Conservation (phyloP, 2,329 filamentous ascomycete species). For the Hymenoscyphus repandus region DNA sequence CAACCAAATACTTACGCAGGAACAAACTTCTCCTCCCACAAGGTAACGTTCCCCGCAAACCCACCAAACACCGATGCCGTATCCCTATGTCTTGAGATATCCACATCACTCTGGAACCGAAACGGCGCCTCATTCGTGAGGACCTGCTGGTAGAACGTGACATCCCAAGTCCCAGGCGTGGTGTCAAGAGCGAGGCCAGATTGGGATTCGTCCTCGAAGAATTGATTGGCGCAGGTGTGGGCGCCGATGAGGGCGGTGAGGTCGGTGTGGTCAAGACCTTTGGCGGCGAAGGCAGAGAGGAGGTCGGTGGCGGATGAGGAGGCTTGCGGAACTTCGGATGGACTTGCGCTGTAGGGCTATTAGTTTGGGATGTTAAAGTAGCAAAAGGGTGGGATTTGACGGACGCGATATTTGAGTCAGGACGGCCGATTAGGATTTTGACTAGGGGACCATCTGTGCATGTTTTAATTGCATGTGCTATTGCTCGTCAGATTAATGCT, state of each 20-base stretch:
- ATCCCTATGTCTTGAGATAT: neutral
- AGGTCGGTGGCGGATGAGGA: neutral
- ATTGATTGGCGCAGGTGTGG: constrained; percentile 3
- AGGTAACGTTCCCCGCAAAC: neutral
- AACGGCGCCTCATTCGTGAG: neutral
- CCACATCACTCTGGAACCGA: neutral
- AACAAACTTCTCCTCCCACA: constrained; percentile 1
- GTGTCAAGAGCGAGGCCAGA: neutral
- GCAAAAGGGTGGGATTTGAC: neutral
- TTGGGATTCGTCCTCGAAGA: constrained; percentile 1
- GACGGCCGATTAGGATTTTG: neutral
- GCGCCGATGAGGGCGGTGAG: constrained; percentile 1
- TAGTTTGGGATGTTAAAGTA: neutral
- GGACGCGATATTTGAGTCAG: neutral
- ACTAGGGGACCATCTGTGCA: neutral
- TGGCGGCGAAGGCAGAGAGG: neutral
- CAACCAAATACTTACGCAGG: constrained; percentile 3
- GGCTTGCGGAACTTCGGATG: neutral
- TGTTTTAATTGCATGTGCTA: neutral
- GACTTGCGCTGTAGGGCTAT: neutral
- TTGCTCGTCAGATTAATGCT: too few species aligned
- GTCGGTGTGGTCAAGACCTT: neutral
- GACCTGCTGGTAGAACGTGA: constrained; percentile 1
- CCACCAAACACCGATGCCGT: constrained; percentile 1
- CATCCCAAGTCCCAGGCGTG: neutral